A percentile compares a stretch with the other conserved stretches of the same genome.
These are phyloP conservation scores for Piloderma croceum DNA, from an alignment of 768 basidiomycete species.

Conservation along the genomic window DNA sequence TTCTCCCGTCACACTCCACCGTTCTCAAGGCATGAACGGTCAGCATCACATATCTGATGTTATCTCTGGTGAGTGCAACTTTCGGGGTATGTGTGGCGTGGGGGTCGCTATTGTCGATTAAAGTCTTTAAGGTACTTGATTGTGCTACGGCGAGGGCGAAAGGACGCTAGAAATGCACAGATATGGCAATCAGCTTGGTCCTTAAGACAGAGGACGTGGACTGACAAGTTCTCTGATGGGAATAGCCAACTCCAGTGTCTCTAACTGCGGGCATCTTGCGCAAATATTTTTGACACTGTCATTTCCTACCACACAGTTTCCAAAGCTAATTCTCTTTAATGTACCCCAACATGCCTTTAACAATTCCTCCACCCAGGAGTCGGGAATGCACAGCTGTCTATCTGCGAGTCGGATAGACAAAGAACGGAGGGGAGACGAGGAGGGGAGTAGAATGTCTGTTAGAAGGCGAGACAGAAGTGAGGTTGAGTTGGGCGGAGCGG, in stretches of 20 bases:
- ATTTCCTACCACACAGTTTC: conserved; percentile 38
- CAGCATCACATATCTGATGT: conserved; percentile 37
- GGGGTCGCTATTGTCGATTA: conserved; percentile 39
- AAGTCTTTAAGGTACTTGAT: conserved; percentile 35
- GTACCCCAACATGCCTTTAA: conserved; percentile 36
- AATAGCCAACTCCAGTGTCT: conserved; percentile 46
- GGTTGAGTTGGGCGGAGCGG: no score
- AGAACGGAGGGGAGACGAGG: conserved; percentile 28
- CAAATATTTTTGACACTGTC: conserved; percentile 39
- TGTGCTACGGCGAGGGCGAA: conserved; percentile 33
- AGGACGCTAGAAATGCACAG: conserved; percentile 17
- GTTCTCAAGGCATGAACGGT: conserved; percentile 35
- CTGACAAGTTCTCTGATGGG: conserved; percentile 47
- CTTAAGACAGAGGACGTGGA: conserved; percentile 4
- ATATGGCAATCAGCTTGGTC: conserved; percentile 1
- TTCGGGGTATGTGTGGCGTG: conserved; percentile 39
- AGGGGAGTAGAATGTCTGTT: conserved; percentile 23
- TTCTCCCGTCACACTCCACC: conserved; percentile 43
- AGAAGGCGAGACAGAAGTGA: conserved; percentile 28
- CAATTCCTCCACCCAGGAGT: conserved; percentile 38
- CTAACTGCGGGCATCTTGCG: conserved; percentile 38
- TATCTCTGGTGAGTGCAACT: conserved; percentile 32
- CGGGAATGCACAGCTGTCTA: conserved; percentile 31
- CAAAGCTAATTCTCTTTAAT: conserved; percentile 40
- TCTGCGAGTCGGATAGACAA: conserved; percentile 45